Evolutionary conservation across 495 filamentous ascomycete species (phyloP).

Genomic region (Xylaria intraflava): DNA sequence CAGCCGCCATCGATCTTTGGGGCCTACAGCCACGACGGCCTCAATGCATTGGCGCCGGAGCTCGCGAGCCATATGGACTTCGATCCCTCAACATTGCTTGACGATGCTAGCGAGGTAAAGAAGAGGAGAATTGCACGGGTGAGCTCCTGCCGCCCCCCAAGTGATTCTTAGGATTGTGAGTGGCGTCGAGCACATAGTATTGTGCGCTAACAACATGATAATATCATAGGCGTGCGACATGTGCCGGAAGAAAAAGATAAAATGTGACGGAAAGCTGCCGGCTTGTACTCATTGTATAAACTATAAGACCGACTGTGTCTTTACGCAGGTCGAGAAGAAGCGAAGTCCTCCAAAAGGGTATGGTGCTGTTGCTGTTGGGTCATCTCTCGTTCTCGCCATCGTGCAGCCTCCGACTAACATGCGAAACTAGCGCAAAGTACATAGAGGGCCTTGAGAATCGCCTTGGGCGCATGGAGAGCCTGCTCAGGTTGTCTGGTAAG

Average conservation of each 20-base stretch:
- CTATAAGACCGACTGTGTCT: constrained; percentile 97
- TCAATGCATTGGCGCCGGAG: constrained; percentile 50
- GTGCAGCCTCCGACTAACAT: constrained; percentile 16
- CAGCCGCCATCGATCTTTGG: constrained; percentile 67
- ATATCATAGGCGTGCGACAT: constrained; percentile 81
- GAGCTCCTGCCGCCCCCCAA: constrained; percentile 21
- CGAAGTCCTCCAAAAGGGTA: constrained; percentile 96
- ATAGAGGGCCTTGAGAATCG: constrained; percentile 97
- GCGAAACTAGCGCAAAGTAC: constrained; percentile 67
- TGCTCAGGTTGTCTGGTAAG: constrained; percentile 74
- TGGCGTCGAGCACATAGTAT: neutral
- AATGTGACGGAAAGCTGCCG: constrained; percentile 95
- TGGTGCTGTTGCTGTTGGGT: constrained; percentile 15
- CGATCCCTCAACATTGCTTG: constrained; percentile 46
- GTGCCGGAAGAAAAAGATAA: constrained; percentile 99
- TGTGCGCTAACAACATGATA: constrained; percentile 11
- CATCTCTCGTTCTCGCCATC: neutral
- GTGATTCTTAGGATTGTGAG: neutral
- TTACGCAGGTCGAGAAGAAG: constrained; percentile 98
- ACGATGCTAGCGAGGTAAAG: constrained; percentile 81
- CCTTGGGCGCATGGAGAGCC: constrained; percentile 84
- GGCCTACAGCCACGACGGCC: constrained; percentile 52
- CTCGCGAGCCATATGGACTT: constrained; percentile 56
- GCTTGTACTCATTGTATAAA: constrained; percentile 94
- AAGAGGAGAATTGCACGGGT: constrained; percentile 88